Evolutionary conservation across 2,329 filamentous ascomycete species (phyloP).

Genomic region (Colletotrichum cuscutae): DNA sequence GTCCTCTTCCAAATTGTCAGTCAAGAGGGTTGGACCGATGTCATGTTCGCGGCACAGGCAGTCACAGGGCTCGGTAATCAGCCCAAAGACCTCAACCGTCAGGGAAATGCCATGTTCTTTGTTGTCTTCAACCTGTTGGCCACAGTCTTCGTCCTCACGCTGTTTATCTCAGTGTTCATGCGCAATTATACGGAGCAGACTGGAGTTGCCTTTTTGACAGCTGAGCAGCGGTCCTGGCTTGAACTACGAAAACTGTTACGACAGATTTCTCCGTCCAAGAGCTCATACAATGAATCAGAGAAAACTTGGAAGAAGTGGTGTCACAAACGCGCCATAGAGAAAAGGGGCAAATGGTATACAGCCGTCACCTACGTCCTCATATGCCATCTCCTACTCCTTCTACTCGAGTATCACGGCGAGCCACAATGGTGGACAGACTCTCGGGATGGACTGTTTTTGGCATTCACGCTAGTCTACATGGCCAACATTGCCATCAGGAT

Average conservation of each 20-base stretch:
- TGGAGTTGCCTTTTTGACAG: conserved; percentile 93
- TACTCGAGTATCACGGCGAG: conserved; percentile 87
- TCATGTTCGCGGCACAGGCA: conserved; percentile 85
- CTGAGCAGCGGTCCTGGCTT: conserved; percentile 96
- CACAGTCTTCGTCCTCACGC: conserved; percentile 93
- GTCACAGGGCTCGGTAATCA: conserved; percentile 83
- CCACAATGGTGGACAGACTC: conserved; percentile 74
- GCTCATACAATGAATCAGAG: conserved; percentile 81
- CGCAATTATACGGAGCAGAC: conserved; percentile 99
- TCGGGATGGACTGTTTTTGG: conserved; percentile 81
- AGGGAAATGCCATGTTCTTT: conserved; percentile 94
- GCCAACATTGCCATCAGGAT: conserved; percentile 86
- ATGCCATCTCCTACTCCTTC: conserved; percentile 83
- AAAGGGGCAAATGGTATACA: conserved; percentile 91
- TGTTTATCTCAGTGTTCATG: conserved; percentile 99
- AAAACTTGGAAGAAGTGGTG: conserved; percentile 91
- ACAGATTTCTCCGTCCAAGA: conserved; percentile 94
- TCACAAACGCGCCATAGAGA: conserved; percentile 92
- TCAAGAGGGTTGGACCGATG: conserved; percentile 96
- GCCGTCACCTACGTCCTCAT: conserved; percentile 83
- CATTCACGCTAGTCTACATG: conserved; percentile 84
- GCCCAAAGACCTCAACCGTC: conserved; percentile 73
- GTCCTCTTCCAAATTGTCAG: conserved; percentile 99
- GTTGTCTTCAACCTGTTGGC: conserved; percentile 95
- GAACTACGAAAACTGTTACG: conserved; percentile 91